Conservation (phyloP, 2,329 filamentous ascomycete genomes). For the Dactylellina sp. region DNA sequence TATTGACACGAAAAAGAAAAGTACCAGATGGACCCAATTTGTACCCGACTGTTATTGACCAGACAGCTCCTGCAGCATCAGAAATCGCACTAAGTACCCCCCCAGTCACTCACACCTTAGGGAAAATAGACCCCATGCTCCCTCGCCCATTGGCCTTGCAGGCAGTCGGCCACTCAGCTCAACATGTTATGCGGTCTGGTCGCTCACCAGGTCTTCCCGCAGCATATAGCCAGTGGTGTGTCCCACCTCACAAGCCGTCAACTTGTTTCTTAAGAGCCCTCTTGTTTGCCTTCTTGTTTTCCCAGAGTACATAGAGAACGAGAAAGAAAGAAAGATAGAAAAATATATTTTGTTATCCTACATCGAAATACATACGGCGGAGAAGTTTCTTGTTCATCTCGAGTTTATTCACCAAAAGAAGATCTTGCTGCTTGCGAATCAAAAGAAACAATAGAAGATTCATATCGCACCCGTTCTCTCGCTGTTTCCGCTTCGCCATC, state of each 20-base stretch:
- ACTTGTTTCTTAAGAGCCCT: conserved; percentile 41
- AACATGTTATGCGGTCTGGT: conserved; percentile 40
- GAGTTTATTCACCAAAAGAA: conserved; percentile 48
- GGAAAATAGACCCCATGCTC: conserved; percentile 48
- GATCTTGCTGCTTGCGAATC: conserved; percentile 32
- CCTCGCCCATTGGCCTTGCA: conserved; percentile 45
- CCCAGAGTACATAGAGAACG: conserved; percentile 37
- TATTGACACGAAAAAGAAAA: conserved; percentile 24
- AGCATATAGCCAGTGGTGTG: conserved; percentile 55
- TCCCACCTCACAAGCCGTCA: conserved; percentile 47
- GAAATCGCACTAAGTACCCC: conserved; percentile 48
- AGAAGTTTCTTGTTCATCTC: conserved; percentile 32
- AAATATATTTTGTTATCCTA: background rate
- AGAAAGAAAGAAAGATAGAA: background rate
- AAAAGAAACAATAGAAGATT: conserved; percentile 12
- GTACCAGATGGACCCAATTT: conserved; percentile 37
- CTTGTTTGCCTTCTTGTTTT: conserved; percentile 44
- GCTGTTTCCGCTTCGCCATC: conserved; percentile 12
- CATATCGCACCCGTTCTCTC: conserved; percentile 9
- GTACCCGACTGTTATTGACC: conserved; percentile 53
- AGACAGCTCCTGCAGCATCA: conserved; percentile 37
- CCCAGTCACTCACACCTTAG: conserved; percentile 54
- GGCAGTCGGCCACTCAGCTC: conserved; percentile 43
- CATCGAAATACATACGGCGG: conserved; percentile 23
- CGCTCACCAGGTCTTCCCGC: conserved; percentile 47